Base-by-base conservation (phyloP, 2,329 filamentous ascomycete genomes). In the Colletotrichum chlorophyti region DNA sequence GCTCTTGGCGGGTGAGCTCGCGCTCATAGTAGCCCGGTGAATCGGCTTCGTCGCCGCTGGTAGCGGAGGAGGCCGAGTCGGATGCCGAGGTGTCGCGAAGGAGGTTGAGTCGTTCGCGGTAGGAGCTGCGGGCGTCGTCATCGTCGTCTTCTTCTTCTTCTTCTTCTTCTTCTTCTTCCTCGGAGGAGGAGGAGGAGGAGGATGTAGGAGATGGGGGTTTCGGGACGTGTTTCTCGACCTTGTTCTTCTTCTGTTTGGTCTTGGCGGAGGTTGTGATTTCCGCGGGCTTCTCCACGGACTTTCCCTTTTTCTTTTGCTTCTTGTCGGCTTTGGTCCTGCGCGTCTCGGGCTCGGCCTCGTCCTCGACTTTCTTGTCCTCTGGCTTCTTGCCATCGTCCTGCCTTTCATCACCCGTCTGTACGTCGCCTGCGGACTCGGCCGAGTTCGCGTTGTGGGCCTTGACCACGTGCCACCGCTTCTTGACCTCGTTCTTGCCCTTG, bases 391-490 rank as follows among this genome's bases (percentile, higher is more conserved):
- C 8, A 19, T 5, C 15, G 21, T n/a, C n/a, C 3, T 19, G 41
- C 12, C 41, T 43, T 17, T 31, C n/a, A 14, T 49, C 46, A 14
- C 32, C 31, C 10, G 31, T 43, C 12, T 42, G 42, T 11, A 35
- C 17, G 14, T 54, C 50, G 42, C 46, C 37, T 31, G 15, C 46
- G 9, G 47, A 40, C 19, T 52, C 48, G 2, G 11, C 27, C 6
- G 42, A 54, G 40, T 60, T 63, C 11, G 57, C 61, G 11, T 38
- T n/a, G 27, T 65, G 61, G n/a, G 65, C 52, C 52, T 69, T 66
- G 32, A 75, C 65, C n/a, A 64, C 41, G 31, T 69, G 66, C 72
- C 71, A 76, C 4, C 72, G 70, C 17, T 64, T 61, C 52, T 66
- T 69, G 27, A 68, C 65, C 3, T 74, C 69, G 6, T 62, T 64